Evolutionary conservation across 164 flowering plant species (phyloP).

Genomic region (Akebia trifoliata): DNA sequence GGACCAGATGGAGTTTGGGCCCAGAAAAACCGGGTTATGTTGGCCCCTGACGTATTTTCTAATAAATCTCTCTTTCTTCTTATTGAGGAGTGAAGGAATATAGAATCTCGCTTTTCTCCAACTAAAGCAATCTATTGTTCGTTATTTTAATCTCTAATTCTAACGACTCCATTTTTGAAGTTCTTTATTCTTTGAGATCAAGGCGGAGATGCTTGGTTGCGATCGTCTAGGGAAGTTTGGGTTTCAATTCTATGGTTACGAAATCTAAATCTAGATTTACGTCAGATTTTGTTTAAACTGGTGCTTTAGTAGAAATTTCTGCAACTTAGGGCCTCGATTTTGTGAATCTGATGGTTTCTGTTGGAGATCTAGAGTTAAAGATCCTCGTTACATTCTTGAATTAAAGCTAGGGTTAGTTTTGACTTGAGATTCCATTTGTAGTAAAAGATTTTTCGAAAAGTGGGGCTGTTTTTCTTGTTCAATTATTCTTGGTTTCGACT

Average conservation of each 20-base stretch:
- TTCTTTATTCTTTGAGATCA: background rate
- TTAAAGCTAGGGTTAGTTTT: background rate
- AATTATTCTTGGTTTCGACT: no score
- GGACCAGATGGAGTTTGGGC: no score
- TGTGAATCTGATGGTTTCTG: background rate
- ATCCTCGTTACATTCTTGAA: no score
- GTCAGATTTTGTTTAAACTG: background rate
- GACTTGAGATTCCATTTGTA: background rate
- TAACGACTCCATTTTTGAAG: background rate
- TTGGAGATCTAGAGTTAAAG: background rate
- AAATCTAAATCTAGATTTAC: background rate
- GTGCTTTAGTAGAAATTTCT: background rate
- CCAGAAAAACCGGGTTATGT: no score
- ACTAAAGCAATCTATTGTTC: slow-evolving; percentile 11
- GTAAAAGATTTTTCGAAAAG: background rate
- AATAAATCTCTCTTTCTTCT: no score
- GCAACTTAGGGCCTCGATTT: background rate
- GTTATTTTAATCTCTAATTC: background rate
- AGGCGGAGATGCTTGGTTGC: background rate
- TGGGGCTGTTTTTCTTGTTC: background rate
- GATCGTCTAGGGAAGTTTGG: background rate
- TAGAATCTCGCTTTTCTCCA: no score
- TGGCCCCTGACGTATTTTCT: no score
- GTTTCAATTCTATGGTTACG: background rate
- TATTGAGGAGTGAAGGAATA: no score